Conservation (phyloP, 352 stramenopile genomes). For the Globisporangium okanoganense region DNA sequence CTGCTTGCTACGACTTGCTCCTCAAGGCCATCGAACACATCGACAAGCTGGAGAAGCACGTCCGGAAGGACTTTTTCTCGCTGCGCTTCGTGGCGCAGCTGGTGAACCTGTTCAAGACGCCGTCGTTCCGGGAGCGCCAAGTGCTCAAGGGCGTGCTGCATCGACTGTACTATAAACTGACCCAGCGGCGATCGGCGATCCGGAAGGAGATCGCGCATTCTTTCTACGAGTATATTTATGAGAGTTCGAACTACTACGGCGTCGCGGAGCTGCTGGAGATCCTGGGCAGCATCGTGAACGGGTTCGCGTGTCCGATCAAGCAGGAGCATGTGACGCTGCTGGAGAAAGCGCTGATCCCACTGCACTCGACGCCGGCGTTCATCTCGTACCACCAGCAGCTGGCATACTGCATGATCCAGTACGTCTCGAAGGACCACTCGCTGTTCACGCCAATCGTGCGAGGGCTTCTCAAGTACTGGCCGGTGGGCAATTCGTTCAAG, state of each 20-base stretch:
- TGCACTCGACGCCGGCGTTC: slow-evolving; percentile 83
- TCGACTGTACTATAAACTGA: slow-evolving; percentile 89
- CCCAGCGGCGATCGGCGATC: slow-evolving; percentile 82
- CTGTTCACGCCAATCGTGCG: slow-evolving; percentile 81
- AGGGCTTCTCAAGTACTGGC: slow-evolving; percentile 82
- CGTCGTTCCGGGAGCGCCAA: slow-evolving; percentile 85
- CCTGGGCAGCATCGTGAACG: slow-evolving; percentile 86
- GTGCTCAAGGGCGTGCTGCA: slow-evolving; percentile 85
- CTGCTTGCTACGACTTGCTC: slow-evolving; percentile 76
- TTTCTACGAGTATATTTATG: slow-evolving; percentile 93
- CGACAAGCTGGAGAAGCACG: slow-evolving; percentile 86
- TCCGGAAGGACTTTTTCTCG: slow-evolving; percentile 83
- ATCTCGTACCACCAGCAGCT: slow-evolving; percentile 88
- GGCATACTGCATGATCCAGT: slow-evolving; percentile 89
- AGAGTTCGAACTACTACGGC: slow-evolving; percentile 86
- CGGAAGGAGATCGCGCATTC: slow-evolving; percentile 85
- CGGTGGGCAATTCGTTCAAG: slow-evolving; percentile 85
- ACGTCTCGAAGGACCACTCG: slow-evolving; percentile 85
- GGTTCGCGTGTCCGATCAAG: slow-evolving; percentile 88
- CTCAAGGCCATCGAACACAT: slow-evolving; percentile 86
- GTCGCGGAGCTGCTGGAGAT: slow-evolving; percentile 87
- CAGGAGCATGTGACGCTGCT: slow-evolving; percentile 84
- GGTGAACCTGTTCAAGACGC: slow-evolving; percentile 83
- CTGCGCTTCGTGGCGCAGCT: slow-evolving; percentile 78
- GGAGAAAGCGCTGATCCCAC: slow-evolving; percentile 79